Base-by-base conservation (phyloP, 2,329 filamentous ascomycete genomes). In the Stemphylium beticola region DNA sequence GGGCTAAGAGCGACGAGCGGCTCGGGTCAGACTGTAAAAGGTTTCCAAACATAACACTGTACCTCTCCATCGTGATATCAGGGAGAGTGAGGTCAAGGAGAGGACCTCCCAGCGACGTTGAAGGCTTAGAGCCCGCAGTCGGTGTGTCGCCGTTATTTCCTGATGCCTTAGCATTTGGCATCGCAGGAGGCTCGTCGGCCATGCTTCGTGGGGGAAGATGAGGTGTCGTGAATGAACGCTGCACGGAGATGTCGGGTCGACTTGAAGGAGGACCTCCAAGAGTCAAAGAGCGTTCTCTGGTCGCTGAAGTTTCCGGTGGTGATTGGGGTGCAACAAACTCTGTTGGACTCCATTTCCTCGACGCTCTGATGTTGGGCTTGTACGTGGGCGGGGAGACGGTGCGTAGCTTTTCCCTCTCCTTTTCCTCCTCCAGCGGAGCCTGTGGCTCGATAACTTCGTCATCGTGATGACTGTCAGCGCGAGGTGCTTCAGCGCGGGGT, bases 1-100 rank as follows among this genome's bases (percentile, higher is more conserved):
- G 64, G 24, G 63, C 64, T 15, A 76, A 55, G 4, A 77, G 65
- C 7, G 71, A 72, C 11, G 46, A 53, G 7, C 62, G 64, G 31
- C 54, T 66, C 11, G 62, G 50, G 12, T 64, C 63, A 8, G 68
- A 66, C 57, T 85, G 83, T 22, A 96, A 78, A 6, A 97, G 81
- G 33, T 84, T 85, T 50, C 88, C 86, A 69, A 98, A 97, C 93
- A 97, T 97, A 61, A 97, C 85, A 65, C 92, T 96, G 65, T 96
- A 98, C 43, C 93, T 82, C 72, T 97, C 93, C 82, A 98, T 82
- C 58, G 89, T 86, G 50, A 90, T 83, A 44, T 85, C 84, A 0
- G 93, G 93, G 53, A 97, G 95, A 47, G 93, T 86, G 14, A 97
- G 83, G 64, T 92, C 82, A 17, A 97, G 78, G 34, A 77, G 65